Conservation (phyloP, 768 basidiomycete genomes). For the Russula earlei region DNA sequence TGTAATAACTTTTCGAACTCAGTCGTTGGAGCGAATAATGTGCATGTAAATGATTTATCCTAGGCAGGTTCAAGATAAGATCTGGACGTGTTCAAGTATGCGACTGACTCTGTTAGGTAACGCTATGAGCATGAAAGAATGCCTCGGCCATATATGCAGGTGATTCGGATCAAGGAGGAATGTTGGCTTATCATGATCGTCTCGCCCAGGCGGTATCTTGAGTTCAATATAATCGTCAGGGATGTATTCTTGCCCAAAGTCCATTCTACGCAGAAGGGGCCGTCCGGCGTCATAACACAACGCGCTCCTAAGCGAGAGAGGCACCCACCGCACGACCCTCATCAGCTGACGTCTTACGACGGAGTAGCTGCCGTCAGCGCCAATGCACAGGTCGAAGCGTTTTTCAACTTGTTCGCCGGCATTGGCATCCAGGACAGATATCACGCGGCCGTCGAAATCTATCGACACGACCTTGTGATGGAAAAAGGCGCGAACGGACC, state of each 20-base stretch:
- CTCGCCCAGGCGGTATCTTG: slow-evolving; percentile 78
- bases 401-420: slow-evolving; percentile 36
- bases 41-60: slow-evolving; percentile 98
- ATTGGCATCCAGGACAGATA: slow-evolving; percentile 42
- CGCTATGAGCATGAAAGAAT: slow-evolving; percentile 98
- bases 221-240: slow-evolving; percentile 95
- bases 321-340: slow-evolving; percentile 76
- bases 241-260: slow-evolving; percentile 93
- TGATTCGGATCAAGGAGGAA: slow-evolving; percentile 91
- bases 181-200: slow-evolving; percentile 46
- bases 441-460: slow-evolving; percentile 60
- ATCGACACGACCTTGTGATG: slow-evolving; percentile 67
- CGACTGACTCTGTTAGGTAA: slow-evolving; percentile 85
- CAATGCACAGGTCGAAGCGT: slow-evolving; percentile 73
- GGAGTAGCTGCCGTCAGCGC: slow-evolving; percentile 92
- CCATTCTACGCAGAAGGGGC: slow-evolving; percentile 50
- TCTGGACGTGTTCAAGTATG: slow-evolving; percentile 22
- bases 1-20: slow-evolving; percentile 61
- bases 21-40: slow-evolving; percentile 79
- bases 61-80: slow-evolving; percentile 17
- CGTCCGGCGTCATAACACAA: slow-evolving; percentile 16
- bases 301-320: slow-evolving; percentile 25
- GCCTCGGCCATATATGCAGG: slow-evolving; percentile 98
- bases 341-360: slow-evolving; percentile 89
- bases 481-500: slow-evolving; percentile 65